Conservation (phyloP, 2,329 filamentous ascomycete genomes). For the Ceratocystis variospora region DNA sequence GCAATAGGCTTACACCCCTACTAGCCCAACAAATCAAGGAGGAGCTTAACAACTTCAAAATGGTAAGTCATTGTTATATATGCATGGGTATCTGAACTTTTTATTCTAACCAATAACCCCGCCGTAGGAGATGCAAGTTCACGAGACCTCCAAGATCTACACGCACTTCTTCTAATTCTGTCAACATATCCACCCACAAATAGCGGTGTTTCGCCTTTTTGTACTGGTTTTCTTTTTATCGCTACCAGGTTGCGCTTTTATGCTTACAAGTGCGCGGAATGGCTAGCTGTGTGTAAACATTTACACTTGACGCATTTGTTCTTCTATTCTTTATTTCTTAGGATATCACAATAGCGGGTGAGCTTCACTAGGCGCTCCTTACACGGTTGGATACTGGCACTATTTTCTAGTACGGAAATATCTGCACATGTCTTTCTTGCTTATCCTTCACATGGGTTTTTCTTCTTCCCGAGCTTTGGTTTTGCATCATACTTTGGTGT, state of each 20-base stretch:
- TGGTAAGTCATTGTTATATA: conserved; percentile 47
- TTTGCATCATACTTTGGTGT: conserved; percentile 19
- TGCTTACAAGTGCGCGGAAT: too few species aligned
- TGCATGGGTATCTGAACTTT: not conserved
- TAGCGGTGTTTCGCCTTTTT: not conserved
- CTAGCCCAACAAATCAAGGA: conserved; percentile 98
- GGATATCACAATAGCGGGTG: not conserved
- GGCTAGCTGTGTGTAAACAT: not conserved
- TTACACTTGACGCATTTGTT: conserved; percentile 8
- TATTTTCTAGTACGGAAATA: conserved; percentile 20
- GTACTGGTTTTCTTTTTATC: not conserved
- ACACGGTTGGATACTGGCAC: conserved; percentile 21
- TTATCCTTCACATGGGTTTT: conserved; percentile 14
- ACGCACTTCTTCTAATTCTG: conserved; percentile 93
- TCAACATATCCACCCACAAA: conserved; percentile 22
- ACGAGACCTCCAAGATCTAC: conserved; percentile 97
- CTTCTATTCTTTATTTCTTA: not conserved
- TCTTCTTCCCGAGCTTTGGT: conserved; percentile 8
- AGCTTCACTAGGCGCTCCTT: not conserved
- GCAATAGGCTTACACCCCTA: conserved; percentile 93
- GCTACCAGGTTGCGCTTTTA: not conserved
- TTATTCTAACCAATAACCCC: not conserved
- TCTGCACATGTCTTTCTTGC: conserved; percentile 17
- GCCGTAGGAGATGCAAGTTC: conserved; percentile 92
- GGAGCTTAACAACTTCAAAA: conserved; percentile 98